Conservation (phyloP, 139 green algal species). For the Volvox reticuliferus region DNA sequence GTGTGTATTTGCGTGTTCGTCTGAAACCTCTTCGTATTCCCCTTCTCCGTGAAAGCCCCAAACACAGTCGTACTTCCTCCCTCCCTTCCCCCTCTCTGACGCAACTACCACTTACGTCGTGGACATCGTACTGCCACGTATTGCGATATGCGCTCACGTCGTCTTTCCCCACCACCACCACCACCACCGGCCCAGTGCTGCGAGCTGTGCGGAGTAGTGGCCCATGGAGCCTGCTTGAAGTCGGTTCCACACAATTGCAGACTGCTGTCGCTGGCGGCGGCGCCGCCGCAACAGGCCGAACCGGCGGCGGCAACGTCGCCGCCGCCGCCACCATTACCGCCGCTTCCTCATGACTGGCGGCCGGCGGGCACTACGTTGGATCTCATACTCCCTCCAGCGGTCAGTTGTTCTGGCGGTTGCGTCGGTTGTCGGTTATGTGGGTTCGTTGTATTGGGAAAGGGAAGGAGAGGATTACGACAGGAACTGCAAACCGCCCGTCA, state of each 20-base stretch:
- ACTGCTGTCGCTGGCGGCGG: slow-evolving; percentile 43
- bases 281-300: background rate
- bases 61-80: too few relatives aligned
- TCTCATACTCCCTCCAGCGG: slow-evolving; percentile 29
- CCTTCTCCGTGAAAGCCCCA: too few relatives aligned
- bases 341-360: slow-evolving; percentile 52
- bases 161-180: too few relatives aligned
- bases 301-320: background rate
- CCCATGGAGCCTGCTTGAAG: slow-evolving; percentile 70
- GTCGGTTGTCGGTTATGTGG: too few relatives aligned
- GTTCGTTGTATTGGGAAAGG: too few relatives aligned
- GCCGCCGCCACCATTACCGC: background rate
- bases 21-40: too few relatives aligned
- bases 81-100: too few relatives aligned
- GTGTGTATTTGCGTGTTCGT: background rate
- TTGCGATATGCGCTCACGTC: too few relatives aligned
- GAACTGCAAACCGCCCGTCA: too few relatives aligned
- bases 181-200: slow-evolving; percentile 66
- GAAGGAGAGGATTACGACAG: too few relatives aligned
- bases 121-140: too few relatives aligned
- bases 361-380: slow-evolving; percentile 43
- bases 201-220: slow-evolving; percentile 70
- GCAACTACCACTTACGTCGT: too few relatives aligned
- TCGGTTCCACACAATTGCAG: slow-evolving; percentile 64
- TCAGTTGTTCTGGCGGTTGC: background rate